phyloP scores from a whole-genome alignment of 2,329 filamentous ascomycete genomes.

The Clarireedia sp. region DNA sequence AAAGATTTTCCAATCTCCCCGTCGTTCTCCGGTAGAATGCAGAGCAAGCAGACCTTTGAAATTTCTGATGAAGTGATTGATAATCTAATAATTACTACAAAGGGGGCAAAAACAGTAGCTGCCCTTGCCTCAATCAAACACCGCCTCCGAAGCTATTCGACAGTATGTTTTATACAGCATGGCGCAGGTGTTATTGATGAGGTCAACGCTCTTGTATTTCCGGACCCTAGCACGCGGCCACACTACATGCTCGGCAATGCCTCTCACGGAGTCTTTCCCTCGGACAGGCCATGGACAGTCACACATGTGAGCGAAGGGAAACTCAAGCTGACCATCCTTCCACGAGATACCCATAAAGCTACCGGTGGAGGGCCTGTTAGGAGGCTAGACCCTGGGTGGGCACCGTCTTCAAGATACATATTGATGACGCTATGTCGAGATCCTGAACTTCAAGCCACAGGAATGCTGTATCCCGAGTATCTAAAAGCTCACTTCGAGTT shows the following conservation, averaged over 20 bases:
- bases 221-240: conserved; percentile 56
- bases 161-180: conserved; percentile 70
- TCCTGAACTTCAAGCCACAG: conserved; percentile 52
- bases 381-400: conserved; percentile 30
- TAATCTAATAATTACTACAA: conserved; percentile 63
- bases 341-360: not conserved
- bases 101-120: conserved; percentile 47
- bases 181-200: conserved; percentile 79
- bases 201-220: conserved; percentile 64
- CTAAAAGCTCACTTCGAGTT: conserved; percentile 70
- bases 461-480: conserved; percentile 52
- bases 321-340: conserved; percentile 30
- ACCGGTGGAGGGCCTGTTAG: not conserved
- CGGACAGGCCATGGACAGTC: conserved; percentile 34
- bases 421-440: conserved; percentile 55
- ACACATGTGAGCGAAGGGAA: conserved; percentile 30
- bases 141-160: conserved; percentile 59
- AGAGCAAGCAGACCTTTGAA: conserved; percentile 17
- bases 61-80: conserved; percentile 43
- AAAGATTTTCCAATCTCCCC: conserved; percentile 17
- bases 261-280: conserved; percentile 32
- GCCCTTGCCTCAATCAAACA: conserved; percentile 54
- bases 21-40: conserved; percentile 15
- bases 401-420: conserved; percentile 47
- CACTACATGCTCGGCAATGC: conserved; percentile 53